These are phyloP conservation scores for Colletotrichum sp. DNA, from an alignment of 2,329 filamentous ascomycete genomes.

Conservation along the genomic window DNA sequence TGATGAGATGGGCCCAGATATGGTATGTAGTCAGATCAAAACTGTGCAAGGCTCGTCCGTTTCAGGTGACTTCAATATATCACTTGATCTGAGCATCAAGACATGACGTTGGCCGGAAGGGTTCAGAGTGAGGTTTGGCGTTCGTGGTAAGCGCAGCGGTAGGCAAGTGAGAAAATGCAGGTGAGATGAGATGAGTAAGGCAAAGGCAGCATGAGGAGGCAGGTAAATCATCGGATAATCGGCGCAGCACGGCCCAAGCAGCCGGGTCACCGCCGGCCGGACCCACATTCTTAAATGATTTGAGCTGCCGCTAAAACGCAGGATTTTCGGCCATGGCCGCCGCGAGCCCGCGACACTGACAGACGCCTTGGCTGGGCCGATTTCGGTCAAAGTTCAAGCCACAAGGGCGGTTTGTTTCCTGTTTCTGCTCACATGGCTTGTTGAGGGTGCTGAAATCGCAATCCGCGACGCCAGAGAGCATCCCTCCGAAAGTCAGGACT, in stretches of 20 bases:
- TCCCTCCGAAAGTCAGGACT: not conserved
- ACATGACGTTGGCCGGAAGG: not conserved
- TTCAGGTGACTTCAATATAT: not conserved
- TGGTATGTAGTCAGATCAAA: not conserved
- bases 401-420: not conserved
- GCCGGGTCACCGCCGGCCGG: not conserved
- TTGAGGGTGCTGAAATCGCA: not conserved
- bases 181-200: not conserved
- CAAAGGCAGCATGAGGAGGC: not conserved
- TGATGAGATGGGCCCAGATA: not conserved
- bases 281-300: slow-evolving; percentile 11
- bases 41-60: not conserved
- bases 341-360: not conserved
- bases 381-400: not conserved
- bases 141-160: not conserved
- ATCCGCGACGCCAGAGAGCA: not conserved
- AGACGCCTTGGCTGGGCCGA: slow-evolving; percentile 6
- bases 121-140: not conserved
- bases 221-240: slow-evolving; percentile 10
- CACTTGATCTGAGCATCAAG: not conserved
- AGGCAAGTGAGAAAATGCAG: not conserved
- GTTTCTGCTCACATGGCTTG: not conserved
- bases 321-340: slow-evolving; percentile 4
- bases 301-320: slow-evolving; percentile 8
- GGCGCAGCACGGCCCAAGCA: slow-evolving; percentile 2